A percentile compares a stretch with the other conserved stretches of the same genome.
These are phyloP conservation scores for Xerocomus cyaneibrunnescens DNA, from an alignment of 1,284 basidiomycete species.

Conservation along the genomic window DNA sequence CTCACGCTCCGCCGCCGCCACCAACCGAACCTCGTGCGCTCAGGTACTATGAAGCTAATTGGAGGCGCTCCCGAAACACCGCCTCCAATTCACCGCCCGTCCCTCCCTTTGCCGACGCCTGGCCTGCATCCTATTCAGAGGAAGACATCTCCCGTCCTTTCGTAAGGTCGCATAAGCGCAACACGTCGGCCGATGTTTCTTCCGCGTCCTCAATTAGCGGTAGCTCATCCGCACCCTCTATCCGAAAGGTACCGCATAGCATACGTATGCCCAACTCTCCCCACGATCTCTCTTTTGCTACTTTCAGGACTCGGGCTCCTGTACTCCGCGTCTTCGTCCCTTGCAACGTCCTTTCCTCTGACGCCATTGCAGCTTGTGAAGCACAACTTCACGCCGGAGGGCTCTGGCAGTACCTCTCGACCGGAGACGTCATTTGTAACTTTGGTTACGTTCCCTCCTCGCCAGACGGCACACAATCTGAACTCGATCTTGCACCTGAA, in stretches of 20 bases:
- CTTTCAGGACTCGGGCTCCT: conserved; percentile 64
- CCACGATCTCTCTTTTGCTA: conserved; percentile 62
- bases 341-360: conserved; percentile 52
- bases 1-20: conserved; percentile 40
- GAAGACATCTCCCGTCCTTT: conserved; percentile 41
- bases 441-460: conserved; percentile 60
- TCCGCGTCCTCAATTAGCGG: conserved; percentile 45
- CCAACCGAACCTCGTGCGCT: conserved; percentile 52
- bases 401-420: conserved; percentile 68
- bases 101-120: conserved; percentile 16
- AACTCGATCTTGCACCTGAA: conserved; percentile 18
- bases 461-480: conserved; percentile 35
- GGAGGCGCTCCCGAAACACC: conserved; percentile 42
- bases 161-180: conserved; percentile 37
- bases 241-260: conserved; percentile 15
- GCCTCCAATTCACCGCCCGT: conserved; percentile 1
- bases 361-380: conserved; percentile 56
- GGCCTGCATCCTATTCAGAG: conserved; percentile 33
- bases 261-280: conserved; percentile 37
- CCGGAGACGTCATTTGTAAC: conserved; percentile 75
- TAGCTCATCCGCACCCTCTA: conserved; percentile 32
- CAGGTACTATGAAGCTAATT: conserved; percentile 50
- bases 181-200: conserved; percentile 43
- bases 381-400: conserved; percentile 60
- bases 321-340: conserved; percentile 74